These are phyloP conservation scores for Aspergillus arachidicola DNA, from an alignment of 2,329 filamentous ascomycete species.

Conservation along the genomic window DNA sequence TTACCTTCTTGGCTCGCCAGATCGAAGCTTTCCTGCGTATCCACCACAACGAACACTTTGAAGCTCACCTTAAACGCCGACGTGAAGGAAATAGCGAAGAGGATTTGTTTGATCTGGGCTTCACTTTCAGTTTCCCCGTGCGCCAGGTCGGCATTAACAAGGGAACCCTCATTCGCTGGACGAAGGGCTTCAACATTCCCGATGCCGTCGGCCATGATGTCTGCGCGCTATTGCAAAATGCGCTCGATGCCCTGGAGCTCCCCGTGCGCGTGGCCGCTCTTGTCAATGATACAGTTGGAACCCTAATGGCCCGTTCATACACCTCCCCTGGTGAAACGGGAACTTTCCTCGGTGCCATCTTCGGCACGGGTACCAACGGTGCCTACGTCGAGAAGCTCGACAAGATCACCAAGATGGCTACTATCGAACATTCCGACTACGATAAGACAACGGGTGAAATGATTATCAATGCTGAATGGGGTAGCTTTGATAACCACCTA, in stretches of 20 bases:
- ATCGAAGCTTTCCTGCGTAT: conserved; percentile 84
- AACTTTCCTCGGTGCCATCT: conserved; percentile 92
- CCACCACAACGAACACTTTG: conserved; percentile 87
- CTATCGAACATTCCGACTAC: conserved; percentile 60
- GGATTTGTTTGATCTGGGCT: conserved; percentile 89
- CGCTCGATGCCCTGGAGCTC: conserved; percentile 82
- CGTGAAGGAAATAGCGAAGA: conserved; percentile 67
- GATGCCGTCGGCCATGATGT: conserved; percentile 94
- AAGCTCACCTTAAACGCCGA: conserved; percentile 67
- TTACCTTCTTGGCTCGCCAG: conserved; percentile 88
- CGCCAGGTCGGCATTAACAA: conserved; percentile 94
- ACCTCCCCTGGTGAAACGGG: conserved; percentile 84
- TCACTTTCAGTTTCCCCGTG: conserved; percentile 97
- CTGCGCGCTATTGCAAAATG: conserved; percentile 81
- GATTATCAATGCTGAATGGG: conserved; percentile 99
- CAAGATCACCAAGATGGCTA: conserved; percentile 76
- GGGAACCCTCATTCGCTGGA: conserved; percentile 93
- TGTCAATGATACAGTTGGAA: conserved; percentile 97
- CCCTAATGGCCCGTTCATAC: conserved; percentile 96
- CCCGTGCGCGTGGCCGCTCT: conserved; percentile 94
- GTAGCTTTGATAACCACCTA: conserved; percentile 93
- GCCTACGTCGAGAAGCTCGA: conserved; percentile 92
- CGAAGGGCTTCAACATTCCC: conserved; percentile 96
- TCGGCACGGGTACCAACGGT: conserved; percentile 95
- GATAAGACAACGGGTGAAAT: conserved; percentile 85